A percentile compares a stretch with the other conserved stretches of the same genome.
These are phyloP conservation scores for Phytopythium montanum DNA, from an alignment of 352 stramenopile genomes.

Conservation along the genomic window DNA sequence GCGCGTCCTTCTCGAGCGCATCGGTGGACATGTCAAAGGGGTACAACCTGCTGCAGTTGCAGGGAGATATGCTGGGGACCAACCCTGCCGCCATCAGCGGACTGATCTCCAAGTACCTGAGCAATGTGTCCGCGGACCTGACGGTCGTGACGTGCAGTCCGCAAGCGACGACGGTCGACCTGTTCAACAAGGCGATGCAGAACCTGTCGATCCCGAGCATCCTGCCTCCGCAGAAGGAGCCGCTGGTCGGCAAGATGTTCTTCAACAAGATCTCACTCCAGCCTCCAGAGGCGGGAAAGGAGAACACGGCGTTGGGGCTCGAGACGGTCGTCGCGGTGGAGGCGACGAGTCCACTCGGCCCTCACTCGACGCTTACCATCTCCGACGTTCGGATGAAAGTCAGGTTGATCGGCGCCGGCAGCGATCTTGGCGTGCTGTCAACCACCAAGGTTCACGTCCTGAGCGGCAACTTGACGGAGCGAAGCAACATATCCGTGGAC, in stretches of 20 bases:
- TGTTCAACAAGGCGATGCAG: slow-evolving; percentile 74
- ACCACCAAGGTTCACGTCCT: slow-evolving; percentile 54
- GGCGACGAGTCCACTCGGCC: slow-evolving; percentile 57
- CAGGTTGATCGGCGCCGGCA: slow-evolving; percentile 33
- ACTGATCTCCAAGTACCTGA: slow-evolving; percentile 79
- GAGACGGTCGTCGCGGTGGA: slow-evolving; percentile 61
- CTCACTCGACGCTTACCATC: slow-evolving; percentile 54
- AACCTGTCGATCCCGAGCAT: slow-evolving; percentile 59
- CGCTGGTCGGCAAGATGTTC: slow-evolving; percentile 59
- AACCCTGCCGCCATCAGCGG: slow-evolving; percentile 64
- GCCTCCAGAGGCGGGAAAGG: slow-evolving; percentile 31
- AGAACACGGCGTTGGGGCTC: slow-evolving; percentile 43
- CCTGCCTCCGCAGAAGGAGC: slow-evolving; percentile 56
- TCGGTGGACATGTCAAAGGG: slow-evolving; percentile 30
- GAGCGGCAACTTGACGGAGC: slow-evolving; percentile 44
- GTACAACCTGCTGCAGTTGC: slow-evolving; percentile 70
- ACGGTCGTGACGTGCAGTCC: slow-evolving; percentile 59
- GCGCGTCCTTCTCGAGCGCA: slow-evolving; percentile 22
- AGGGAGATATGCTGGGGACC: slow-evolving; percentile 58
- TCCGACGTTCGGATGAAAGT: slow-evolving; percentile 60
- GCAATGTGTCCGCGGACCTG: slow-evolving; percentile 45
- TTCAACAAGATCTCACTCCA: slow-evolving; percentile 56
- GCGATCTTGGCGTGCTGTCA: slow-evolving; percentile 41
- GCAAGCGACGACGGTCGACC: slow-evolving; percentile 53
- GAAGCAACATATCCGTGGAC: slow-evolving; percentile 71